These are phyloP conservation scores for Geranium rotundifolium DNA, from an alignment of 345 rosid genomes.

Conservation along the genomic window DNA sequence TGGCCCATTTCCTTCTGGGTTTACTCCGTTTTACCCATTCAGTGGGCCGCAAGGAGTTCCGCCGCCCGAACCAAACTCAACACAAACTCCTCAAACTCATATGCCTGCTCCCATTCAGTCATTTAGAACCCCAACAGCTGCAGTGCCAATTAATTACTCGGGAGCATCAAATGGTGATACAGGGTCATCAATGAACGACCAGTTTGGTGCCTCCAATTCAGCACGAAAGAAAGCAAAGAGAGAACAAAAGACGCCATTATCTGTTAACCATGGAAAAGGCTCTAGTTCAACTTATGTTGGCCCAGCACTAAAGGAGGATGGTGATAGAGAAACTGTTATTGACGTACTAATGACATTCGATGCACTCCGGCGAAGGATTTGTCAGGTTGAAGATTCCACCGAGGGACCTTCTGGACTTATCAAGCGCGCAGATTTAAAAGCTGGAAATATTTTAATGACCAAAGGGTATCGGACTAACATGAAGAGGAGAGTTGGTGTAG, in stretches of 20 bases:
- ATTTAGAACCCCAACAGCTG: conserved; percentile 19
- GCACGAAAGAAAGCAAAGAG: conserved; percentile 22
- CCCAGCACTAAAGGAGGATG: conserved; percentile 12
- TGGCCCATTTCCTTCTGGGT: conserved; percentile 58
- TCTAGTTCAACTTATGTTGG: conserved; percentile 9
- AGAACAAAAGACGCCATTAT: conserved; percentile 10
- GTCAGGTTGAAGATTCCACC: conserved; percentile 43
- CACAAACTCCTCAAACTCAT: conserved; percentile 21
- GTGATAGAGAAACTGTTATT: conserved; percentile 27
- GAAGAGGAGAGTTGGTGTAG: conserved; percentile 60
- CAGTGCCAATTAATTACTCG: background rate
- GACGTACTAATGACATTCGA: conserved; percentile 35
- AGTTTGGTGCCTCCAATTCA: conserved; percentile 8
- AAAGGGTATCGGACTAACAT: conserved; percentile 56
- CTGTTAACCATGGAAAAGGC: conserved; percentile 12
- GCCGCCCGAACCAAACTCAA: conserved; percentile 20
- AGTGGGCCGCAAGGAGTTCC: conserved; percentile 14
- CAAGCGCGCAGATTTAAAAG: conserved; percentile 44
- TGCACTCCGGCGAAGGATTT: conserved; percentile 42
- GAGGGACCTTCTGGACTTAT: conserved; percentile 27
- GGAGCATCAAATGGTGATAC: conserved; percentile 11
- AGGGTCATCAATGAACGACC: conserved; percentile 13
- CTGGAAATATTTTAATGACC: conserved; percentile 45
- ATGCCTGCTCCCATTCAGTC: conserved; percentile 50
- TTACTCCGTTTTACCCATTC: conserved; percentile 62